phyloP scores from a whole-genome alignment of 352 stramenopile species.

The Pythium phragmiticola region DNA sequence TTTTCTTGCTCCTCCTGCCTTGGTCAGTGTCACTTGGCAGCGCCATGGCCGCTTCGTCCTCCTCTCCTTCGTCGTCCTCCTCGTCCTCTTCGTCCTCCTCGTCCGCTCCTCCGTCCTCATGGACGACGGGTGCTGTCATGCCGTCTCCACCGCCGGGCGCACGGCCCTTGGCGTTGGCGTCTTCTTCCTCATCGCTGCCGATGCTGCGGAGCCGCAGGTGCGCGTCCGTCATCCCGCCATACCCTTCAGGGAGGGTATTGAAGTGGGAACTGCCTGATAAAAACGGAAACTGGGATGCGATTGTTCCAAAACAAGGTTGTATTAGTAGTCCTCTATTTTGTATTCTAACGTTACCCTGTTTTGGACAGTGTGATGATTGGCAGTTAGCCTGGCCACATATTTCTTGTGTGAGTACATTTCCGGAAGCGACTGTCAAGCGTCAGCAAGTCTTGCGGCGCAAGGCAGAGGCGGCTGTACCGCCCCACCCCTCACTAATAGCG shows the following conservation, averaged over 20 bases:
- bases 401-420: no score
- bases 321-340: no score
- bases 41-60: not conserved
- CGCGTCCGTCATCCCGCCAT: constrained; percentile 5
- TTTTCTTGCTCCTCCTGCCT: not conserved
- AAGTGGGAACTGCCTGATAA: not conserved
- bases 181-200: constrained; percentile 12
- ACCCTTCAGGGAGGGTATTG: not conserved
- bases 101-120: not conserved
- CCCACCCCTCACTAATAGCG: no score
- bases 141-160: not conserved
- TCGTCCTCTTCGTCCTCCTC: constrained; percentile 1
- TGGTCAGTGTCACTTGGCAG: not conserved
- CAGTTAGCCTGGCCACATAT: no score
- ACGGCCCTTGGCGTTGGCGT: not conserved
- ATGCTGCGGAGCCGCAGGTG: constrained; percentile 12
- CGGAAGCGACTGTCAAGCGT: no score
- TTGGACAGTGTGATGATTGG: no score
- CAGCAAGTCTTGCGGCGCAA: no score
- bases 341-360: no score
- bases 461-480: no score
- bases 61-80: not conserved
- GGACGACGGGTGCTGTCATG: no score
- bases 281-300: not conserved
- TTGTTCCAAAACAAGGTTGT: not conserved